Percentiles rank a stretch among this genome's conserved stretches.
Conservation (phyloP, 2,329 filamentous ascomycete genomes). For the Cordyceps militaris region DNA sequence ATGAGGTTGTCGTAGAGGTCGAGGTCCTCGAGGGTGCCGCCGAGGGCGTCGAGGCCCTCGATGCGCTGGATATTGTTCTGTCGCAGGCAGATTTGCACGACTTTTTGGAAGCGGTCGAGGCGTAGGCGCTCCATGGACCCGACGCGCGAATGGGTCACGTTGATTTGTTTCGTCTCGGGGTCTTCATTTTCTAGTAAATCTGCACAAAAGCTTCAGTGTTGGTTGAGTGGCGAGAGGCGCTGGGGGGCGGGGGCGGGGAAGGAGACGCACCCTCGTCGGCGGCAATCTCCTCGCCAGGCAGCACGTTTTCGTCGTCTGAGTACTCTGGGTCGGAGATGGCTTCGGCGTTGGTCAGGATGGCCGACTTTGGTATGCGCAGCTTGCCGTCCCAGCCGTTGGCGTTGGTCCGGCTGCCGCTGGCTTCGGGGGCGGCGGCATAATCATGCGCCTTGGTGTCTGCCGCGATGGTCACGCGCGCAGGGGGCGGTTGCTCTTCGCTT, state of each 20-base stretch:
- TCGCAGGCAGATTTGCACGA: conserved; percentile 76
- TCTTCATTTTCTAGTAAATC: conserved; percentile 57
- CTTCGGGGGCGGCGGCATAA: neutral
- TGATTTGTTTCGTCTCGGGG: conserved; percentile 66
- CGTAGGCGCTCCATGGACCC: conserved; percentile 67
- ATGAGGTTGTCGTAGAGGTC: conserved; percentile 97
- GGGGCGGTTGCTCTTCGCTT: conserved; percentile 26
- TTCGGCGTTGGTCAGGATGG: conserved; percentile 66
- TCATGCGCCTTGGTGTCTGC: conserved; percentile 25
- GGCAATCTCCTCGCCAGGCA: conserved; percentile 66
- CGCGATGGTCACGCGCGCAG: conserved; percentile 43
- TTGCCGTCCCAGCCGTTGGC: conserved; percentile 80
- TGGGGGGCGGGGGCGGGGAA: neutral
- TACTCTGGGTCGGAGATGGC: conserved; percentile 80
- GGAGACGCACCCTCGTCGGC: conserved; percentile 66
- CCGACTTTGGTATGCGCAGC: conserved; percentile 59
- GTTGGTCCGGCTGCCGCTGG: conserved; percentile 40
- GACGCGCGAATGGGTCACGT: conserved; percentile 82
- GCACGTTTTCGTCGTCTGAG: conserved; percentile 62
- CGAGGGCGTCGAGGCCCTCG: conserved; percentile 62
- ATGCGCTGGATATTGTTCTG: conserved; percentile 85
- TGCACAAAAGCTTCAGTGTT: conserved; percentile 25
- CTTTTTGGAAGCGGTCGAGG: conserved; percentile 75
- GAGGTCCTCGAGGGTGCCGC: conserved; percentile 66
- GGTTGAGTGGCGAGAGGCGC: neutral